Conservation (phyloP, 176 grass and related monocot genomes). For the Microstegium vimineum region DNA sequence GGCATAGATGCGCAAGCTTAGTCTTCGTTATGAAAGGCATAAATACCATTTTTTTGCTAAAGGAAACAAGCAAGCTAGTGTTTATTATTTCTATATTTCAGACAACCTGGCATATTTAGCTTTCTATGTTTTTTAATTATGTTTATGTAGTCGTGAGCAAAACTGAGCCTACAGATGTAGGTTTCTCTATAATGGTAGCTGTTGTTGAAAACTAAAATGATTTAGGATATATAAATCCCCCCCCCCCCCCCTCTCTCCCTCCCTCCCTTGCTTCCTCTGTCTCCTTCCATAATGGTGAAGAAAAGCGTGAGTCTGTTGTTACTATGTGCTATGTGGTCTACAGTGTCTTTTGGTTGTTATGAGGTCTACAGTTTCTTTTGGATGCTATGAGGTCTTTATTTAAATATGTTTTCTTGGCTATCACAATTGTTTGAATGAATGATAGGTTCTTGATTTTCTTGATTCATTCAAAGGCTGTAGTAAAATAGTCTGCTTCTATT, state of each 20-base stretch:
- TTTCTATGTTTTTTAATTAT: background rate
- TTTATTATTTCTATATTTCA: conserved; percentile 21
- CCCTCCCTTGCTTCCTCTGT: too few relatives aligned
- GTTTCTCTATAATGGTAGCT: background rate
- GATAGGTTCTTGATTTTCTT: background rate
- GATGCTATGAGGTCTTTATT: too few relatives aligned
- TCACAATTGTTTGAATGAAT: background rate
- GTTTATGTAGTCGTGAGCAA: too few relatives aligned
- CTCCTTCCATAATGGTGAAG: background rate
- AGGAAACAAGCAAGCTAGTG: conserved; percentile 1
- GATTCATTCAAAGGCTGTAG: background rate
- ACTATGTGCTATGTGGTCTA: background rate
- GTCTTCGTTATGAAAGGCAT: background rate
- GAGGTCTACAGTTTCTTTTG: too few relatives aligned
- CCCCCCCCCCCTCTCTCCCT: background rate
- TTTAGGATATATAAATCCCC: background rate
- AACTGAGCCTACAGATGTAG: too few relatives aligned
- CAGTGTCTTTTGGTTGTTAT: background rate
- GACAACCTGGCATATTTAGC: background rate
- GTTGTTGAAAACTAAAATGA: background rate
- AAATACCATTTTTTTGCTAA: background rate
- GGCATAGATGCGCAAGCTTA: background rate
- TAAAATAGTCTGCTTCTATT: background rate
- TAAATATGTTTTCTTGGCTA: conserved; percentile 13
- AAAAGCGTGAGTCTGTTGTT: background rate